Evolutionary conservation across 1,139 yeast genomes (phyloP), one percentile per base, ranked within the genome.

Genomic region (Zhuliangozyma blackwelliae): DNA sequence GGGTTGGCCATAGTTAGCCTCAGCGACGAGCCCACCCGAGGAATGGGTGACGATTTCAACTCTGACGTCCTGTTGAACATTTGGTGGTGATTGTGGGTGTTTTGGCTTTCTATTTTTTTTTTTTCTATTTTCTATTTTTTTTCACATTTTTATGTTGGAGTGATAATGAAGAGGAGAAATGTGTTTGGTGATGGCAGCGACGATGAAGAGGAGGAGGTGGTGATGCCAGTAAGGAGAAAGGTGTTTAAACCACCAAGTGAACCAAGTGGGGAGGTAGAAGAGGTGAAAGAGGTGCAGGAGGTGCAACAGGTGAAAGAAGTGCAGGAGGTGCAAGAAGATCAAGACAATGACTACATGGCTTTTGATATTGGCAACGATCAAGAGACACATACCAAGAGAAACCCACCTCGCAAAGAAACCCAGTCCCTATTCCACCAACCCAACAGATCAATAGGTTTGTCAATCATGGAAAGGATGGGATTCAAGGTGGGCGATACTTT

Each of bases 401-500:
- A n/a, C n/a, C n/a, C n/a, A n/a, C n/a, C n/a, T n/a, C n/a, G n/a
- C n/a, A n/a, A n/a, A n/a, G n/a, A n/a, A n/a, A n/a, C n/a, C n/a
- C n/a, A n/a, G n/a, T 47, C 54, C 6, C 36, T 50, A 20, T 45
- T 50, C 33, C 25, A 25, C 10, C 25, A 13, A 3, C 20, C 27
- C 5, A 29, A 23, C 10, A 33, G 38, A 31, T 68, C 77, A 0
- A 63, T 68, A 33, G 83, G 80, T 0, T 57, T 74, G 22, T 46
- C 61, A 7, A 75, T 77, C 41, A 75, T 77, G 82, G 58, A 65
- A 43, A 68, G 63, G 47, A 77, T 77, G 82, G 83, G 83, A 3
- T 77, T 65, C 48, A 63, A 60, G 40, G 50, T 63, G 2, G 81
- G 79, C 9, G 59, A 63, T 10, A 45, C 68, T 0, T 52, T 75